Base-by-base conservation (phyloP, 1,284 basidiomycete species). In the Tilletia caries region DNA sequence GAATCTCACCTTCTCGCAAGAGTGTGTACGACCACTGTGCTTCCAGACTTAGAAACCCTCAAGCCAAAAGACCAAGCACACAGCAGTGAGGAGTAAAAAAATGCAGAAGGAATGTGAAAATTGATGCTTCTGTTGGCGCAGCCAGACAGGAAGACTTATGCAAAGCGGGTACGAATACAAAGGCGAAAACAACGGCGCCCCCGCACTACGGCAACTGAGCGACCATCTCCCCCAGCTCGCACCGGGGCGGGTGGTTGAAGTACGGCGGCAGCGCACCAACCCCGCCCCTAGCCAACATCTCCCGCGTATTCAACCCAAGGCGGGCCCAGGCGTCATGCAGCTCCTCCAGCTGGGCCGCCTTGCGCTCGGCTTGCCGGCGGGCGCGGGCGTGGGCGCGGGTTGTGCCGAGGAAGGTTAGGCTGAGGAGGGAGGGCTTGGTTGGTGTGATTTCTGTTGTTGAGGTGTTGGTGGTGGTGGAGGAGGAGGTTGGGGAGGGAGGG, bases 221-320 rank as follows among this genome's bases (percentile, higher is more conserved):
- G 10, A 62, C 15, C 58, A 62, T 62, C 13, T 62, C 58, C 32
- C 32, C 58, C 32, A 29, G 32, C 29, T 13, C 32, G 18, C 58
- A 62, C 32, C 58, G 5, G 2, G 58, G 58, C 32, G 58, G 58
- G 32, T 34, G 27, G 18, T 62, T 23, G 33, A 62, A 62, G 33
- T 34, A 37, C 32, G 58, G 58, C 12, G 58, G 58, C 13, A 62
- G 32, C 29, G 58, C 58, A 20, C 58, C 32, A 1, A 6, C 32
- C 18, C 58, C 58, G 15, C 58, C 58, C 4, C 58, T 25, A 25
- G 58, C 58, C 58, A 62, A 29, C 32, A 62, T 10, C 32, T 62
- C 58, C 20, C 58, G 29, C 58, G 58, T 62, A 15, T 62, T 62
- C 1, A 62, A 8, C 3, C 58, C 58, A 2, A 62, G 32, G 15